A percentile compares a stretch with the other conserved stretches of the same genome.
Conservation (phyloP, 768 basidiomycete species). For the Leccinum incarnatum region DNA sequence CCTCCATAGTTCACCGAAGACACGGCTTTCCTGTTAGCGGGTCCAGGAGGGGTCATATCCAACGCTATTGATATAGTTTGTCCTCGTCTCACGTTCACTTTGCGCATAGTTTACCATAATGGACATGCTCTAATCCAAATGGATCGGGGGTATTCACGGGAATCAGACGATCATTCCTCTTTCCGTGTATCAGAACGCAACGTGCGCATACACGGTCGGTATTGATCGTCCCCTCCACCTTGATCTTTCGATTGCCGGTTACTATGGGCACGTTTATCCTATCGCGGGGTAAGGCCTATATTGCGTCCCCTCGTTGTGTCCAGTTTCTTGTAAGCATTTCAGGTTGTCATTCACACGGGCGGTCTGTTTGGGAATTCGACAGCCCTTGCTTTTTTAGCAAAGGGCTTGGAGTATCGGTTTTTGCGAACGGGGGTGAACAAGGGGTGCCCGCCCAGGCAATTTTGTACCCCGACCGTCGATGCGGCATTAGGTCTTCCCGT, state of each 20-base stretch:
- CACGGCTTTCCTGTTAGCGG: slow-evolving; percentile 26
- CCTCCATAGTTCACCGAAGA: slow-evolving; percentile 31
- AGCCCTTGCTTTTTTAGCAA: background rate
- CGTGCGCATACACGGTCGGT: slow-evolving; percentile 26
- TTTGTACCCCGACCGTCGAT: background rate
- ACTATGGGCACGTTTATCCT: slow-evolving; percentile 38
- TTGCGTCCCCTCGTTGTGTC: background rate
- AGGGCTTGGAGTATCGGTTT: background rate
- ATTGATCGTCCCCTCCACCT: too few relatives aligned
- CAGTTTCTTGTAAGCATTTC: background rate
- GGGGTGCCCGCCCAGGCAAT: background rate
- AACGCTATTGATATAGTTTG: slow-evolving; percentile 42
- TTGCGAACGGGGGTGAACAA: background rate
- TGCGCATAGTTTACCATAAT: slow-evolving; percentile 20
- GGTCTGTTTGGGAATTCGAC: background rate
- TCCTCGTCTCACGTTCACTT: background rate
- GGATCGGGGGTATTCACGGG: slow-evolving; percentile 34
- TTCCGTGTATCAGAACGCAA: slow-evolving; percentile 27
- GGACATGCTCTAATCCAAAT: slow-evolving; percentile 21
- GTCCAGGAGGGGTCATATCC: slow-evolving; percentile 45
- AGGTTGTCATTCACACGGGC: background rate
- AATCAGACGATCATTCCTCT: slow-evolving; percentile 35
- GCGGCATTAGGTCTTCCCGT: background rate
- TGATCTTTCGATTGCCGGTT: slow-evolving; percentile 28
- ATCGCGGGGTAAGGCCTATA: slow-evolving; percentile 32